Evolutionary conservation across 2,329 filamentous ascomycete species (phyloP).

Genomic region (Penicillium sp.): DNA sequence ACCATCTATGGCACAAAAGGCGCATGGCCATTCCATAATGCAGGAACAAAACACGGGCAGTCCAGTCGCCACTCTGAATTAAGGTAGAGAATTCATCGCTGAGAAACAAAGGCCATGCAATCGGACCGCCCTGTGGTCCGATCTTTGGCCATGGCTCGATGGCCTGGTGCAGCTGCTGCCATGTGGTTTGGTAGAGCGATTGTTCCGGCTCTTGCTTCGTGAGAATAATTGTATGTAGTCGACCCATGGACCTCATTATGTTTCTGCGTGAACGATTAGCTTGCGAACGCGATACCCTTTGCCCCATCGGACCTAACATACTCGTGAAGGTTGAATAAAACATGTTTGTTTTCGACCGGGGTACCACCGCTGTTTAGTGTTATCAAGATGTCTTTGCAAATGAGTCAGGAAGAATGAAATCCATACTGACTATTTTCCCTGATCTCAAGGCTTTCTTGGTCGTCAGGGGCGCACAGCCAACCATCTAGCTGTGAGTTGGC

Average conservation of each 20-base stretch:
- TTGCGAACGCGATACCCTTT: background rate
- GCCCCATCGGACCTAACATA: background rate
- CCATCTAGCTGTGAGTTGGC: slow-evolving; percentile 25
- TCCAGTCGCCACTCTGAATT: slow-evolving; percentile 32
- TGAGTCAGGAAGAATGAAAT: no score
- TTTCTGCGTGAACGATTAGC: slow-evolving; percentile 16
- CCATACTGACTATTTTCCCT: slow-evolving; percentile 6
- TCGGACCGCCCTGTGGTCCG: slow-evolving; percentile 29
- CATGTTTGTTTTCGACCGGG: slow-evolving; percentile 1
- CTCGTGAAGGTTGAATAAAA: slow-evolving; percentile 21
- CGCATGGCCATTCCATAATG: slow-evolving; percentile 34
- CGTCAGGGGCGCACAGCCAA: slow-evolving; percentile 24
- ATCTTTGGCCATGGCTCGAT: slow-evolving; percentile 32
- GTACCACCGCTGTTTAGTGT: background rate
- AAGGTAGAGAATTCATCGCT: slow-evolving; percentile 26
- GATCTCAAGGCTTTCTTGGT: slow-evolving; percentile 9
- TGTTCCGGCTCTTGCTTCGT: slow-evolving; percentile 12
- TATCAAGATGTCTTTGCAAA: background rate
- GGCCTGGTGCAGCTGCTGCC: slow-evolving; percentile 27
- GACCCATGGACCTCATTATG: slow-evolving; percentile 25
- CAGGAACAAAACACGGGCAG: slow-evolving; percentile 32
- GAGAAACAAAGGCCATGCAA: slow-evolving; percentile 34
- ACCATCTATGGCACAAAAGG: slow-evolving; percentile 35
- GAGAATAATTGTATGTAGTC: slow-evolving; percentile 22
- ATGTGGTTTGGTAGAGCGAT: slow-evolving; percentile 25